Percentiles rank a stretch among this genome's conserved stretches.
These are phyloP conservation scores for Beauveria medogensis DNA, from an alignment of 2,329 filamentous ascomycete genomes.

Conservation along the genomic window DNA sequence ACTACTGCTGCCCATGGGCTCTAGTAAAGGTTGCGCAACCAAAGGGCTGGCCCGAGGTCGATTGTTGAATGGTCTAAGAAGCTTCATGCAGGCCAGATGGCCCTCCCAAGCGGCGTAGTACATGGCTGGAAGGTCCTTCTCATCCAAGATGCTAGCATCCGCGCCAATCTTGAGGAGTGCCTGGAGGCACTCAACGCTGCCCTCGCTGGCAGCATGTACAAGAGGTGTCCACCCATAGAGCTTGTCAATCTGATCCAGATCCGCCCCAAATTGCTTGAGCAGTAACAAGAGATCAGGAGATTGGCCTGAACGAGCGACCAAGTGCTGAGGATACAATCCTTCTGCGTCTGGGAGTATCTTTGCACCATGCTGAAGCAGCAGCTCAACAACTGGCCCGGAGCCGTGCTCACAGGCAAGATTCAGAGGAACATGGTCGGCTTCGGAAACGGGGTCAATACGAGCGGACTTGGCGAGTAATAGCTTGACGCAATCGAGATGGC, in stretches of 20 bases:
- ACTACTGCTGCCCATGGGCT: slow-evolving; percentile 38
- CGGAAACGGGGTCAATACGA: slow-evolving; percentile 76
- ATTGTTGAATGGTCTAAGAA: slow-evolving; percentile 58
- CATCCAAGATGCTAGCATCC: slow-evolving; percentile 72
- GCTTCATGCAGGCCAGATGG: slow-evolving; percentile 85
- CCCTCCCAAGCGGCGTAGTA: slow-evolving; percentile 99
- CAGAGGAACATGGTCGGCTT: slow-evolving; percentile 85
- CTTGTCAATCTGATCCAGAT: slow-evolving; percentile 89
- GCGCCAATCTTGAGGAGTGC: slow-evolving; percentile 73
- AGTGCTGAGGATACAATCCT: slow-evolving; percentile 92
- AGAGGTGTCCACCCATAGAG: slow-evolving; percentile 96
- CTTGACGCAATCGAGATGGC: slow-evolving; percentile 71
- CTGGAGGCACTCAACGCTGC: slow-evolving; percentile 80
- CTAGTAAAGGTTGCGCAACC: slow-evolving; percentile 34
- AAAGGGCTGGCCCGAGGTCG: slow-evolving; percentile 35
- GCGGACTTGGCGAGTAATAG: slow-evolving; percentile 69
- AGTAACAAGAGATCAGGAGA: slow-evolving; percentile 71
- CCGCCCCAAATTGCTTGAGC: slow-evolving; percentile 75
- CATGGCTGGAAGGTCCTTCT: slow-evolving; percentile 89
- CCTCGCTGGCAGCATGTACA: slow-evolving; percentile 93
- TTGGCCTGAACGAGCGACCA: slow-evolving; percentile 83
- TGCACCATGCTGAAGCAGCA: slow-evolving; percentile 74
- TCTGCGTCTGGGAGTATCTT: slow-evolving; percentile 89
- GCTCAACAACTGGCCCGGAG: slow-evolving; percentile 72
- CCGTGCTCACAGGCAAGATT: slow-evolving; percentile 94